Evolutionary conservation across 441 rosid species (phyloP).

Genomic region (Gossypium aridum): DNA sequence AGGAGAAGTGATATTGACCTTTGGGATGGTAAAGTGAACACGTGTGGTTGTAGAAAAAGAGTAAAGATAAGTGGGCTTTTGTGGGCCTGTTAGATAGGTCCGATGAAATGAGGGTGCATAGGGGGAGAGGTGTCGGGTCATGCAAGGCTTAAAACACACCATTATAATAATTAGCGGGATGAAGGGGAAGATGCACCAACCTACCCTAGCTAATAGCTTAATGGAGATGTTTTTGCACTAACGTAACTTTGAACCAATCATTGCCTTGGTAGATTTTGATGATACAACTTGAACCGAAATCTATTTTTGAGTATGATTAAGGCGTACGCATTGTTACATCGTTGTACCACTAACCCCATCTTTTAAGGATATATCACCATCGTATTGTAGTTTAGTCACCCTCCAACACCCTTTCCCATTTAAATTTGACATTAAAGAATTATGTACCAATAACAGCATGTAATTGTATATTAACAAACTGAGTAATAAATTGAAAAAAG

Average conservation of each 20-base stretch:
- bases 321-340: not conserved
- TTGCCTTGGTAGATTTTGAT: not conserved
- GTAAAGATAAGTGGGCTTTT: too few relatives aligned
- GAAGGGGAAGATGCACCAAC: not conserved
- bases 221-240: not conserved
- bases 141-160: not conserved
- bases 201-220: not conserved
- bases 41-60: too few relatives aligned
- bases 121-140: not conserved
- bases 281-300: constrained; percentile 4
- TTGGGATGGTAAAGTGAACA: too few relatives aligned
- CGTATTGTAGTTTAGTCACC: not conserved
- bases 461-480: not conserved
- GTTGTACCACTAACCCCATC: not conserved
- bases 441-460: not conserved
- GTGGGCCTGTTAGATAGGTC: too few relatives aligned
- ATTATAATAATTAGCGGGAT: too few relatives aligned
- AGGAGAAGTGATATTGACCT: too few relatives aligned
- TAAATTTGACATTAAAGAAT: not conserved
- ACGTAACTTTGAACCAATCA: constrained; percentile 17
- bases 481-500: not conserved
- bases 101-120: not conserved
- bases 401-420: not conserved
- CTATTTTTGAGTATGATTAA: constrained; percentile 11
- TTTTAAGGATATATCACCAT: not conserved